These are phyloP conservation scores for Apiotrichum akiyoshidainum DNA, from an alignment of 1,284 basidiomycete genomes.

Conservation along the genomic window DNA sequence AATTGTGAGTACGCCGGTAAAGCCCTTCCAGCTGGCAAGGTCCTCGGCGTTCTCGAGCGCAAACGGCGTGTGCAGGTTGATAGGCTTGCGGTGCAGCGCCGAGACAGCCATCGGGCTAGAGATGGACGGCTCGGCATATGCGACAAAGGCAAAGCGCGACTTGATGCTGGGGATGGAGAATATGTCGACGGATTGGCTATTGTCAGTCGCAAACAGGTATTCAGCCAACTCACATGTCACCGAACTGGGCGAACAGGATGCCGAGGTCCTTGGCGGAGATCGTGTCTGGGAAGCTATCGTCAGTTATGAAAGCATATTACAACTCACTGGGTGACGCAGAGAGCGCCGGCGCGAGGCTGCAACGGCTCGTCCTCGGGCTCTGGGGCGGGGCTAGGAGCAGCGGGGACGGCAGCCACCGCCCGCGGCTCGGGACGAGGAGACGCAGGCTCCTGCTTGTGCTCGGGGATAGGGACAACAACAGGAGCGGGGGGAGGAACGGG, in stretches of 20 bases:
- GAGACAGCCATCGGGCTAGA: slow-evolving; percentile 32
- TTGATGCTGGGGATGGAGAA: slow-evolving; percentile 42
- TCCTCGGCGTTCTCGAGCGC: slow-evolving; percentile 32
- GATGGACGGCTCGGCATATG: slow-evolving; percentile 30
- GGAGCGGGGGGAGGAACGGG: not conserved
- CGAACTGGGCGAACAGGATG: slow-evolving; percentile 49
- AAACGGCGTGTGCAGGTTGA: slow-evolving; percentile 35
- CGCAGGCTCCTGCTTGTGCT: too few species aligned
- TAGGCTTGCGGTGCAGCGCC: slow-evolving; percentile 32
- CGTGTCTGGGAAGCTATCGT: slow-evolving; percentile 40
- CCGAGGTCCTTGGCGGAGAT: slow-evolving; percentile 47
- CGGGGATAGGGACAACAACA: too few species aligned
- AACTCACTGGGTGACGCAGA: slow-evolving; percentile 46
- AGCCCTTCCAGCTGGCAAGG: slow-evolving; percentile 41
- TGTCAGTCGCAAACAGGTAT: slow-evolving; percentile 4
- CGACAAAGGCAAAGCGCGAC: slow-evolving; percentile 47
- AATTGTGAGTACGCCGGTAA: slow-evolving; percentile 37
- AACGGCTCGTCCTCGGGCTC: slow-evolving; percentile 21
- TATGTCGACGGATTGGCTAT: slow-evolving; percentile 47
- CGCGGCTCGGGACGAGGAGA: too few species aligned
- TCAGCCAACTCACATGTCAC: slow-evolving; percentile 42
- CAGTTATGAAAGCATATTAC: not conserved
- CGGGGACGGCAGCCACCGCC: too few species aligned
- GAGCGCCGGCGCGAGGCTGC: slow-evolving; percentile 27
- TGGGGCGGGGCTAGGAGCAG: not conserved